phyloP scores from a whole-genome alignment of 108 stramenopile species.

The Schizochytrium sp. region DNA sequence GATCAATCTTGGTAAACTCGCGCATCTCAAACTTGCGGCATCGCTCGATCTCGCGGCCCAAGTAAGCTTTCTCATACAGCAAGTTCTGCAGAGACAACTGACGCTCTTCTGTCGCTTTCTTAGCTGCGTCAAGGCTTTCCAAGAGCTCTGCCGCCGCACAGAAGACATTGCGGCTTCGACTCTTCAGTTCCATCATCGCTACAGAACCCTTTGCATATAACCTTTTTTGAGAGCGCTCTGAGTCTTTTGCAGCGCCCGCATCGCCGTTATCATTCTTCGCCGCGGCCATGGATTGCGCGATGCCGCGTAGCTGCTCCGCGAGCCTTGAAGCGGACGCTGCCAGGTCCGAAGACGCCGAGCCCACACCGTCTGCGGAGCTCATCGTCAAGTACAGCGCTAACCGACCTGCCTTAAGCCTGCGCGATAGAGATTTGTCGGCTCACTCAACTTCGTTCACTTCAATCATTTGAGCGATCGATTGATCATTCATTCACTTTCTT shows the following conservation, averaged over 20 bases:
- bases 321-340: background rate
- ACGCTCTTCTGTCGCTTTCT: background rate
- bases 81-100: conserved; percentile 51
- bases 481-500: no score
- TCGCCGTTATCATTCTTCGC: background rate
- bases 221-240: no score
- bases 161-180: conserved; percentile 1
- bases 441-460: no score
- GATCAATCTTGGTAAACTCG: conserved; percentile 4
- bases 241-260: background rate
- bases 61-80: conserved; percentile 51
- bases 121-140: background rate
- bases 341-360: no score
- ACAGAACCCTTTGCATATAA: background rate
- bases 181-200: conserved; percentile 28
- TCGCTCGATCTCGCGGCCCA: conserved; percentile 46
- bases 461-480: no score
- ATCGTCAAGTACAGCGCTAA: no score
- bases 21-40: conserved; percentile 5
- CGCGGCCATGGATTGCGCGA: background rate
- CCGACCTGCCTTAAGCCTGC: no score
- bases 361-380: no score
- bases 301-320: background rate
- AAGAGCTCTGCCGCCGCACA: background rate
- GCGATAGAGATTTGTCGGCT: no score